Conservation (phyloP, 2,329 filamentous ascomycete genomes). For the Cordyceps cateniannulata region DNA sequence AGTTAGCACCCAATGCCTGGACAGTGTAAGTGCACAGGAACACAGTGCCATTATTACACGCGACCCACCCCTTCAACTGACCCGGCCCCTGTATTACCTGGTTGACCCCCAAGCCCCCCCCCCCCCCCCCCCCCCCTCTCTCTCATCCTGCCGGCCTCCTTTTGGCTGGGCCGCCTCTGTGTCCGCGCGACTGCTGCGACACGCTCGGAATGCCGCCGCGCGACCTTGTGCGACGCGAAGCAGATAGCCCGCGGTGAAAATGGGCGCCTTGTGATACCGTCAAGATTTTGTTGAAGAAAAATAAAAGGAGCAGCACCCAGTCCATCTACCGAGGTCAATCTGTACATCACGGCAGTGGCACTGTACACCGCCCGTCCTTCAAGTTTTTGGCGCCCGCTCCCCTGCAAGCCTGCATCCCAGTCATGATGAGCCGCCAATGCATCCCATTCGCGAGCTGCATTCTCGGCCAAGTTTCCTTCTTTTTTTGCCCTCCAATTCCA, state of each 20-base stretch:
- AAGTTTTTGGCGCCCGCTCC: neutral
- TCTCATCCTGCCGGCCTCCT: neutral
- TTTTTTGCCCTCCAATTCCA: too few species aligned
- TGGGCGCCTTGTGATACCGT: neutral
- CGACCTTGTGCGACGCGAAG: neutral
- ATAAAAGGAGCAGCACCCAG: neutral
- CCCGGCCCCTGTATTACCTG: neutral
- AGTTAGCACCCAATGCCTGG: too few species aligned
- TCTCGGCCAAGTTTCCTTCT: neutral
- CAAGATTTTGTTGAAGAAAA: neutral
- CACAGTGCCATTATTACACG: too few species aligned
- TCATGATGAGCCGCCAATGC: neutral
- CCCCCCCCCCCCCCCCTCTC: neutral
- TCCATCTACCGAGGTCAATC: neutral
- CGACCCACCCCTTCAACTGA: too few species aligned
- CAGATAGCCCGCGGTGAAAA: too few species aligned
- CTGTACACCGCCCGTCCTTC: neutral
- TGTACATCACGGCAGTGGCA: neutral
- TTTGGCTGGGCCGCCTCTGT: neutral
- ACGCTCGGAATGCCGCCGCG: neutral
- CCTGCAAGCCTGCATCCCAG: neutral
- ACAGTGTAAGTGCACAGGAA: too few species aligned
- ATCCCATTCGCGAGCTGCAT: neutral
- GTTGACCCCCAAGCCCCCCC: neutral
- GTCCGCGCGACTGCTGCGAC: too few species aligned